Percentiles rank a stretch among this genome's conserved stretches.
Conservation (phyloP, 306 rosid genomes). For the Sicyos edulis region DNA sequence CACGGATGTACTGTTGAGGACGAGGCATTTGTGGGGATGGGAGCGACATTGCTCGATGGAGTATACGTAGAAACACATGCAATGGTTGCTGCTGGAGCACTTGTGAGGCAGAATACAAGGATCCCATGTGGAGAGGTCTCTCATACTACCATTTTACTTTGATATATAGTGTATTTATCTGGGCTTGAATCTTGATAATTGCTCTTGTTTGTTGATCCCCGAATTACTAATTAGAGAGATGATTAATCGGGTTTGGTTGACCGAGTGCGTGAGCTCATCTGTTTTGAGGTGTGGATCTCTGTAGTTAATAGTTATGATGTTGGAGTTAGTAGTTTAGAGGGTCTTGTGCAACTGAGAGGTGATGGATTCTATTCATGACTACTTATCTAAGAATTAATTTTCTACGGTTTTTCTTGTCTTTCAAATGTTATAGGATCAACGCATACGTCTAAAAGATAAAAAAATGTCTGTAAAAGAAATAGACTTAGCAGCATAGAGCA, state of each 20-base stretch:
- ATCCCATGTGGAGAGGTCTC: conserved; percentile 93
- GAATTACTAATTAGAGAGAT: not conserved
- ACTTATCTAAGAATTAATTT: too few species aligned
- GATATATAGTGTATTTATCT: not conserved
- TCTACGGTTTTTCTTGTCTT: too few species aligned
- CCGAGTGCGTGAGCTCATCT: not conserved
- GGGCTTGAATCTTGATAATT: not conserved
- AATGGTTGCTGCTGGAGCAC: conserved; percentile 98
- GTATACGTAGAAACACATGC: conserved; percentile 79
- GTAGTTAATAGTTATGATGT: not conserved
- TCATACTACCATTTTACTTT: conserved; percentile 12
- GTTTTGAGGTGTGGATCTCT: not conserved
- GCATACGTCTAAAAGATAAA: too few species aligned
- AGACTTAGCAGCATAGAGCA: not conserved
- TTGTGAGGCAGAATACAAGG: conserved; percentile 83
- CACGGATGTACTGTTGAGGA: conserved; percentile 94
- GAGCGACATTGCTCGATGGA: conserved; percentile 92
- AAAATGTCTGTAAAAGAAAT: not conserved
- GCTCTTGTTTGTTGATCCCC: not conserved
- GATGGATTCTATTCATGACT: too few species aligned
- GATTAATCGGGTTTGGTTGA: not conserved
- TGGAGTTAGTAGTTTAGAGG: too few species aligned
- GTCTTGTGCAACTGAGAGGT: too few species aligned
- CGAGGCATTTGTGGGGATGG: conserved; percentile 96
- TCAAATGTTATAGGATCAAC: too few species aligned